These are phyloP conservation scores for Hanseniaspora sp. DNA, from an alignment of 1,139 yeast genomes.

Conservation along the genomic window DNA sequence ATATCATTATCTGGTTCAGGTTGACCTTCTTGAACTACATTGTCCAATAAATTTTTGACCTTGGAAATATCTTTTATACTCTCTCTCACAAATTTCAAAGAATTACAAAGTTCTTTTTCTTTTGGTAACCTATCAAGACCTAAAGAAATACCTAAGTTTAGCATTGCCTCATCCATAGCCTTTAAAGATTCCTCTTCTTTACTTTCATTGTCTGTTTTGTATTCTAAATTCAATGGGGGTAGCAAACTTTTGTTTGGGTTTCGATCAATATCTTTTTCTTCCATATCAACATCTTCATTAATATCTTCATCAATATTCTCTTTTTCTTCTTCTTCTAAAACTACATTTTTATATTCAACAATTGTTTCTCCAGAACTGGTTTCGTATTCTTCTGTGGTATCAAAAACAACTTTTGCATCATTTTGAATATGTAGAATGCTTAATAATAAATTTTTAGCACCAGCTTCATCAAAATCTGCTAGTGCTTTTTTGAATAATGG, in stretches of 20 bases:
- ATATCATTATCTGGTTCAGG: constrained; percentile 16
- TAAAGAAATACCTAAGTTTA: constrained; percentile 25
- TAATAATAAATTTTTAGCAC: constrained; percentile 71
- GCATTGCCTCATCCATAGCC: constrained; percentile 25
- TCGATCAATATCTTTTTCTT: constrained; percentile 23
- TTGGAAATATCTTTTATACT: constrained; percentile 50
- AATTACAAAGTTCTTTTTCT: constrained; percentile 48
- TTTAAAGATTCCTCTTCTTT: constrained; percentile 2
- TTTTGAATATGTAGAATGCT: constrained; percentile 45
- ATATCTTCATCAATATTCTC: constrained; percentile 20
- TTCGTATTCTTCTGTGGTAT: constrained; percentile 27
- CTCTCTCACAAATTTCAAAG: constrained; percentile 44
- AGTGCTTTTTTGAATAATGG: constrained; percentile 81
- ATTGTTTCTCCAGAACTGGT: constrained; percentile 19
- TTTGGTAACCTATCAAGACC: constrained; percentile 23
- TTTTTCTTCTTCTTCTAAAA: too few relatives aligned
- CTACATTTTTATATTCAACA: constrained; percentile 16
- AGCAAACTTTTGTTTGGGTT: constrained; percentile 21
- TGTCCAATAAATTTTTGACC: constrained; percentile 44
- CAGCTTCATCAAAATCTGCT: constrained; percentile 92
- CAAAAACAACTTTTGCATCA: constrained; percentile 33
- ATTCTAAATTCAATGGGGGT: neutral
- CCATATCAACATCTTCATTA: constrained; percentile 15
- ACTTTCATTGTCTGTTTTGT: neutral
- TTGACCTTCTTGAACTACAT: constrained; percentile 34